These are phyloP conservation scores for Aspergillus novoparasiticus DNA, from an alignment of 2,329 filamentous ascomycete genomes.

Conservation along the genomic window DNA sequence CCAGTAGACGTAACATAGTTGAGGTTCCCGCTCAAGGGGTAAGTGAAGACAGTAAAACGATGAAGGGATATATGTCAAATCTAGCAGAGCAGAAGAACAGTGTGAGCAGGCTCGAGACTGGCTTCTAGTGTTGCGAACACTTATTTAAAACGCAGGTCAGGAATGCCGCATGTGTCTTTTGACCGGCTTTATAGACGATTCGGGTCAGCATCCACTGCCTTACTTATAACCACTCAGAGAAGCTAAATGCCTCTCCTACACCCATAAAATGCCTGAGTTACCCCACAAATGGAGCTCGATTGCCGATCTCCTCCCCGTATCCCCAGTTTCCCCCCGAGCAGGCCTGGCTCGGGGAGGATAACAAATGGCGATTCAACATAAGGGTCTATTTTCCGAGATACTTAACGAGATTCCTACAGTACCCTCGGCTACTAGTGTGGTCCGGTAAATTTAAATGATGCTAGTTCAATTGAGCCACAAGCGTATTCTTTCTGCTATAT, in stretches of 20 bases:
- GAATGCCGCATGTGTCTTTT: not conserved
- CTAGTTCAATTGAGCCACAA: not conserved
- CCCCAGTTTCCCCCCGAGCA: not conserved
- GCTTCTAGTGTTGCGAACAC: not conserved
- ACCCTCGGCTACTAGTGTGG: not conserved
- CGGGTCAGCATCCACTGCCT: not conserved
- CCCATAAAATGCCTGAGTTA: not conserved
- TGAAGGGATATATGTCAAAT: not conserved
- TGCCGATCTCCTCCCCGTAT: not conserved
- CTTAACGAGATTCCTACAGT: not conserved
- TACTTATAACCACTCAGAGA: not conserved
- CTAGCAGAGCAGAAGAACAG: not conserved
- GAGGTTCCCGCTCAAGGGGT: not conserved
- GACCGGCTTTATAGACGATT: not conserved
- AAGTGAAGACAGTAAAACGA: not conserved
- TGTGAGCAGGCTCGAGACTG: not conserved
- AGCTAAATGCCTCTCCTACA: not conserved
- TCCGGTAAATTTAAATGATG: not conserved
- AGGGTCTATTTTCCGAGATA: not conserved
- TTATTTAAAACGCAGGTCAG: not conserved
- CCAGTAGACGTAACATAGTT: not conserved
- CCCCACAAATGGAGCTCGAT: not conserved
- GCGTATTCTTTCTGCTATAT: not conserved
- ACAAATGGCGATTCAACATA: not conserved
- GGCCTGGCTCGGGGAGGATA: not conserved